Percentiles rank a stretch among this genome's conserved stretches.
Conservation (phyloP, 306 rosid species). For the Acacia crassicarpa region DNA sequence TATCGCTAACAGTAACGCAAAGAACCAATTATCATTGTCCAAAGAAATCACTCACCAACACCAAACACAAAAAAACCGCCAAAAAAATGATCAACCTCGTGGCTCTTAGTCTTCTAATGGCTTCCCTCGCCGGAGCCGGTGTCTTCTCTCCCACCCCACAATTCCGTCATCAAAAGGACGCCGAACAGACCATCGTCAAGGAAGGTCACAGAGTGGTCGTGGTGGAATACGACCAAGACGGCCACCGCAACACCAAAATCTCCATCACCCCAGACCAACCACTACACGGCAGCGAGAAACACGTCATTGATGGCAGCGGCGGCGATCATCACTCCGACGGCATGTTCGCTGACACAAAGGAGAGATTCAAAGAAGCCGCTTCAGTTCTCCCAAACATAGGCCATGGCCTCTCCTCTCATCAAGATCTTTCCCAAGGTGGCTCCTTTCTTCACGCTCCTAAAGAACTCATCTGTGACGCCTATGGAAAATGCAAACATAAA, state of each 20-base stretch:
- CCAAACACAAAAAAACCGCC: background rate
- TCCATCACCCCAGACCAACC: conserved; percentile 54
- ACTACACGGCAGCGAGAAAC: background rate
- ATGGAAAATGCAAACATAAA: conserved; percentile 65
- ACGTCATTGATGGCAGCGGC: background rate
- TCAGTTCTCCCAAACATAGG: conserved; percentile 45
- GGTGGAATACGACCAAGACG: conserved; percentile 64
- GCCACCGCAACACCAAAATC: conserved; percentile 60
- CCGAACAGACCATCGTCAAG: conserved; percentile 49
- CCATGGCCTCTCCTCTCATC: conserved; percentile 18
- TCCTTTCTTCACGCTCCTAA: conserved; percentile 26
- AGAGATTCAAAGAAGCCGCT: conserved; percentile 40
- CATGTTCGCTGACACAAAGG: conserved; percentile 5
- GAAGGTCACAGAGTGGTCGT: conserved; percentile 71
- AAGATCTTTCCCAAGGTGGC: background rate
- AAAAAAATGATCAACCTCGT: conserved; percentile 59
- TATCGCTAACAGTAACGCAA: background rate
- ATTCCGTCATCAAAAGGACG: conserved; percentile 17
- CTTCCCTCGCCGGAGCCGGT: conserved; percentile 57
- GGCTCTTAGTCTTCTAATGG: conserved; percentile 46
- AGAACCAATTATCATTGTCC: background rate
- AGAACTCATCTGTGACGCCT: conserved; percentile 71
- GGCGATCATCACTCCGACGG: background rate
- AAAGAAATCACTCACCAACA: background rate
- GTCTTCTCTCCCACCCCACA: conserved; percentile 54